A percentile compares a stretch with the other conserved stretches of the same genome.
These are phyloP conservation scores for Gamarada debralockiae DNA, from an alignment of 495 filamentous ascomycete genomes.

Conservation along the genomic window DNA sequence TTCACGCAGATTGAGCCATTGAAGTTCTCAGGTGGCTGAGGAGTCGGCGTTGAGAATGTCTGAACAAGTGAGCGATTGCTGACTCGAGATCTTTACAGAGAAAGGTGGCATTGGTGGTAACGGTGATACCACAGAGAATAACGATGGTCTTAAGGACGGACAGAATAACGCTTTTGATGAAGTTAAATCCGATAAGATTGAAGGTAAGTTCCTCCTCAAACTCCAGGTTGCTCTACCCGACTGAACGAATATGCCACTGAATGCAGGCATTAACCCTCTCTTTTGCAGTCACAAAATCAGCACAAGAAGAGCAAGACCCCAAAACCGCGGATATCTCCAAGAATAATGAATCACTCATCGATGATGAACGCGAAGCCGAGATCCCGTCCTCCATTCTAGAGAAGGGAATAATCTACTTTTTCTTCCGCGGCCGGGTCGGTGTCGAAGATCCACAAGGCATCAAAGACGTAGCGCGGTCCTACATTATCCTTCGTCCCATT, in stretches of 20 bases:
- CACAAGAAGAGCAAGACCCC: slow-evolving; percentile 12
- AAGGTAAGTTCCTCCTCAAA: too few species aligned
- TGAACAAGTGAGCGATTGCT: not conserved
- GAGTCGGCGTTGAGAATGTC: too few species aligned
- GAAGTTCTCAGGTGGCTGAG: too few species aligned
- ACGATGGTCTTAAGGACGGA: not conserved
- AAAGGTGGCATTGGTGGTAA: too few species aligned
- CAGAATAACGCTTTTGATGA: slow-evolving; percentile 17
- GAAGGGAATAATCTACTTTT: slow-evolving; percentile 94
- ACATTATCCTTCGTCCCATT: slow-evolving; percentile 77
- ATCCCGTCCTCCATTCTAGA: slow-evolving; percentile 77
- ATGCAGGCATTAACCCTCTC: not conserved
- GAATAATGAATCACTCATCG: slow-evolving; percentile 15
- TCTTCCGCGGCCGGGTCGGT: slow-evolving; percentile 73
- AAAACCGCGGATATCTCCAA: slow-evolving; percentile 12
- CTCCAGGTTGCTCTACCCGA: too few species aligned
- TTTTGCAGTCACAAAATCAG: not conserved
- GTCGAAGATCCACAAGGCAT: slow-evolving; percentile 67
- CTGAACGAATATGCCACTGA: too few species aligned
- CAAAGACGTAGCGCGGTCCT: slow-evolving; percentile 72
- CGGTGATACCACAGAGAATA: not conserved
- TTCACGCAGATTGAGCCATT: too few species aligned
- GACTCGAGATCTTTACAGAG: too few species aligned
- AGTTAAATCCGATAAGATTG: slow-evolving; percentile 1
- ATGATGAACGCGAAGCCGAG: slow-evolving; percentile 40